These are phyloP conservation scores for Chloranthus sessilifolius DNA, from an alignment of 164 flowering plant genomes.

Conservation along the genomic window DNA sequence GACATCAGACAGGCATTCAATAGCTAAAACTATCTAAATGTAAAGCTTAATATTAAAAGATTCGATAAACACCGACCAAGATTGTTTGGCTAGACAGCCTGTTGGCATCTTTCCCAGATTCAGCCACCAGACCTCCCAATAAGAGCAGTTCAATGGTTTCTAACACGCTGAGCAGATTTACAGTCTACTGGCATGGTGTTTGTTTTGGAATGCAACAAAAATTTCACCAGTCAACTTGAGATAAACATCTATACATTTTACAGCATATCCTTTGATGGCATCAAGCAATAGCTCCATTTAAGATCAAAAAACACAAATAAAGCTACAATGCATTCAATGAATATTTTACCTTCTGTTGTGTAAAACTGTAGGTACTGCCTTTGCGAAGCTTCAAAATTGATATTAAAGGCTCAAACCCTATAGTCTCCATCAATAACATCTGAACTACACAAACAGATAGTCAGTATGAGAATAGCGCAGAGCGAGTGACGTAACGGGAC, in stretches of 20 bases:
- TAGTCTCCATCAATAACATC: slow-evolving; percentile 85
- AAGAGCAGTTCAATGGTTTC: slow-evolving; percentile 71
- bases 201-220: slow-evolving; percentile 23
- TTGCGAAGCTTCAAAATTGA: slow-evolving; percentile 74
- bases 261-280: too few relatives aligned
- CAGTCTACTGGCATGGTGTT: slow-evolving; percentile 77
- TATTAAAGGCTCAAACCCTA: slow-evolving; percentile 83
- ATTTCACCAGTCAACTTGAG: slow-evolving; percentile 20
- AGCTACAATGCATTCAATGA: slow-evolving; percentile 7
- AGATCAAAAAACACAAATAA: not conserved
- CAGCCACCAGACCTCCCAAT: slow-evolving; percentile 50
- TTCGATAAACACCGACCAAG: slow-evolving; percentile 60
- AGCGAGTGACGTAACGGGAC: not conserved
- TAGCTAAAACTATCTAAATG: not conserved
- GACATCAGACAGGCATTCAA: not conserved
- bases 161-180: slow-evolving; percentile 81
- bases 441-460: slow-evolving; percentile 20
- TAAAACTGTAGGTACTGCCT: slow-evolving; percentile 71
- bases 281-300: slow-evolving; percentile 3
- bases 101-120: slow-evolving; percentile 60
- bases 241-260: slow-evolving; percentile 2
- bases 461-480: slow-evolving; percentile 1
- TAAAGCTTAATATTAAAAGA: not conserved
- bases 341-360: slow-evolving; percentile 85
- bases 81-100: slow-evolving; percentile 63